A percentile compares a stretch with the other conserved stretches of the same genome.
Evolutionary conservation across 2,329 filamentous ascomycete genomes (phyloP).

Genomic region (Metarhizium humberi): DNA sequence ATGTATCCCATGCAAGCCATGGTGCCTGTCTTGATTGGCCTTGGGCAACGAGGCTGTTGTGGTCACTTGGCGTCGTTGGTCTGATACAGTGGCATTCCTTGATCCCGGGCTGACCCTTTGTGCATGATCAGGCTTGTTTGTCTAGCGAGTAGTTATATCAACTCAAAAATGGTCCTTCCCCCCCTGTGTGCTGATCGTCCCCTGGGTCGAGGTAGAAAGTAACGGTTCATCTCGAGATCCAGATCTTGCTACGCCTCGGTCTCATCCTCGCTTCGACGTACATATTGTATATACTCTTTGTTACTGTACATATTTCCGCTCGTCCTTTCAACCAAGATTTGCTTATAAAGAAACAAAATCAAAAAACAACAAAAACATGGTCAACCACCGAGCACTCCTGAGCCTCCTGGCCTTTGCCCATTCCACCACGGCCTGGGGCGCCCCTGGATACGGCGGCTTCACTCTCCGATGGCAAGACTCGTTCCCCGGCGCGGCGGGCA

Average conservation of each 20-base stretch:
- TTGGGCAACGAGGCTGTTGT: neutral
- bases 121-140: neutral
- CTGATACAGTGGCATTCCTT: neutral
- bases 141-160: neutral
- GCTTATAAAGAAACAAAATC: neutral
- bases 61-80: constrained; percentile 1
- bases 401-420: constrained; percentile 20
- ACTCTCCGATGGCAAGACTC: constrained; percentile 31
- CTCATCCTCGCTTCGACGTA: neutral
- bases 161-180: neutral
- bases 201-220: neutral
- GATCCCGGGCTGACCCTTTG: neutral
- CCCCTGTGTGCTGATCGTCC: neutral
- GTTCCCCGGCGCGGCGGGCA: constrained; percentile 29
- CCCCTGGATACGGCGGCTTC: constrained; percentile 31
- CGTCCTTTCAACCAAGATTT: neutral
- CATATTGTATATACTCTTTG: neutral
- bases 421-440: constrained; percentile 24
- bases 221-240: neutral
- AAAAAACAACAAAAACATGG: constrained; percentile 10
- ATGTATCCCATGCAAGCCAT: neutral
- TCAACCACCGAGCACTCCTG: constrained; percentile 12
- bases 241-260: neutral
- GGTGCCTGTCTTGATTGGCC: constrained; percentile 3
- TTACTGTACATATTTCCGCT: neutral